Conservation (phyloP, 1,284 basidiomycete genomes). For the Cryptococcus sp. region DNA sequence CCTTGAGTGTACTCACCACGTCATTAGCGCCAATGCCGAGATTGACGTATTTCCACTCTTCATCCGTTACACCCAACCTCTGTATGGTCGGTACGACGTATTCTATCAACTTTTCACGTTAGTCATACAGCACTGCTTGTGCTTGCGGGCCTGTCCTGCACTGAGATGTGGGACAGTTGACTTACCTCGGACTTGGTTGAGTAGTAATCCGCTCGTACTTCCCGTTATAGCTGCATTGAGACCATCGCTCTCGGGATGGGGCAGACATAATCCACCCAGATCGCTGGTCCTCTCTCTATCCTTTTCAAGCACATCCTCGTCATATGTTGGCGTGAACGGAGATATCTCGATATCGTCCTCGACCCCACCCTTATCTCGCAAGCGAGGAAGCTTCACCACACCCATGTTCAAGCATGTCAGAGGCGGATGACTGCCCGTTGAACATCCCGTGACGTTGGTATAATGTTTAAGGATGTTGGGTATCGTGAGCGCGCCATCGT, state of each 20-base stretch:
- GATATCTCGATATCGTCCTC: not conserved
- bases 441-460: slow-evolving; percentile 28
- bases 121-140: not conserved
- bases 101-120: slow-evolving; percentile 26
- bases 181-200: slow-evolving; percentile 42
- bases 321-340: not conserved
- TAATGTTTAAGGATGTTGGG: slow-evolving; percentile 42
- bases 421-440: slow-evolving; percentile 33
- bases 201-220: slow-evolving; percentile 28
- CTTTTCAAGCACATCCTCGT: too few relatives aligned
- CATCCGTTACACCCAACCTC: slow-evolving; percentile 24
- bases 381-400: too few relatives aligned
- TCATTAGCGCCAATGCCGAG: slow-evolving; percentile 54
- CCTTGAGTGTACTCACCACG: slow-evolving; percentile 31
- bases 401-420: slow-evolving; percentile 20
- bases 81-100: slow-evolving; percentile 45
- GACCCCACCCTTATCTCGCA: not conserved
- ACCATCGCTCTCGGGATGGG: slow-evolving; percentile 34
- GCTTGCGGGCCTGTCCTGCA: slow-evolving; percentile 5
- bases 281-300: too few relatives aligned
- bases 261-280: slow-evolving; percentile 13
- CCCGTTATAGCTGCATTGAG: slow-evolving; percentile 48
- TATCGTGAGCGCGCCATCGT: slow-evolving; percentile 46
- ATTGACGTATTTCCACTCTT: slow-evolving; percentile 53
- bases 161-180: not conserved